Percentiles rank a stretch among this genome's conserved stretches.
Conservation (phyloP, 352 stramenopile species). For the Phytophthora ohioensis region DNA sequence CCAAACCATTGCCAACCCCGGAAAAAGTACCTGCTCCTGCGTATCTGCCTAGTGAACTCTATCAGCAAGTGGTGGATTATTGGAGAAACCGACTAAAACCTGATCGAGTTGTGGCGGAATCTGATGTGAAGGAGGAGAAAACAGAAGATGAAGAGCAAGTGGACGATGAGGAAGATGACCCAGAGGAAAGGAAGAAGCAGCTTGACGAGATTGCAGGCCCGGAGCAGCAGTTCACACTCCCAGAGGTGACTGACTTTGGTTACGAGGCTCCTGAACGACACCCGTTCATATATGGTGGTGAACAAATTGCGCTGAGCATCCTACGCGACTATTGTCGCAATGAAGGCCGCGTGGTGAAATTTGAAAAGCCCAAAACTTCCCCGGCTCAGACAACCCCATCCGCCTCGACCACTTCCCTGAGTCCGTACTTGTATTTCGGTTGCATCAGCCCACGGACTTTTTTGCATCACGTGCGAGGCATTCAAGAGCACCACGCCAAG, state of each 20-base stretch:
- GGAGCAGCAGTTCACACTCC: slow-evolving; percentile 71
- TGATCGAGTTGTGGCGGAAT: slow-evolving; percentile 16
- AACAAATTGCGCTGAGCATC: slow-evolving; percentile 73
- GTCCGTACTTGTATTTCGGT: slow-evolving; percentile 95
- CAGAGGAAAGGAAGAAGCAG: slow-evolving; percentile 31
- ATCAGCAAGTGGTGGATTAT: slow-evolving; percentile 70
- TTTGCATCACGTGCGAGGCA: slow-evolving; percentile 89
- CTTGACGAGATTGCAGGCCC: slow-evolving; percentile 60
- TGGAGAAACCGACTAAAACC: slow-evolving; percentile 42
- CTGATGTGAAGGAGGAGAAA: slow-evolving; percentile 31
- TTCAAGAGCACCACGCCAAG: slow-evolving; percentile 76
- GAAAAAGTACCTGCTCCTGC: slow-evolving; percentile 55
- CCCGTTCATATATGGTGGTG: slow-evolving; percentile 81
- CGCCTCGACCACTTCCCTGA: slow-evolving; percentile 96
- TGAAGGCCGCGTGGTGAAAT: slow-evolving; percentile 90
- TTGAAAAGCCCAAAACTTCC: slow-evolving; percentile 98
- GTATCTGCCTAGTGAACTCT: slow-evolving; percentile 61
- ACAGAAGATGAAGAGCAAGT: slow-evolving; percentile 26
- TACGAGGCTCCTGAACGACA: slow-evolving; percentile 58
- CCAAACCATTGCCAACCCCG: slow-evolving; percentile 54
- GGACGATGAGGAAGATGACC: slow-evolving; percentile 32
- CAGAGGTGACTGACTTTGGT: slow-evolving; percentile 72
- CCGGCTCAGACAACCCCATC: slow-evolving; percentile 88
- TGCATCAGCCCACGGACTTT: slow-evolving; percentile 93
- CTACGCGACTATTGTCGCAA: slow-evolving; percentile 78